phyloP scores from a whole-genome alignment of 1,284 basidiomycete genomes.

The Waitea zeae region DNA sequence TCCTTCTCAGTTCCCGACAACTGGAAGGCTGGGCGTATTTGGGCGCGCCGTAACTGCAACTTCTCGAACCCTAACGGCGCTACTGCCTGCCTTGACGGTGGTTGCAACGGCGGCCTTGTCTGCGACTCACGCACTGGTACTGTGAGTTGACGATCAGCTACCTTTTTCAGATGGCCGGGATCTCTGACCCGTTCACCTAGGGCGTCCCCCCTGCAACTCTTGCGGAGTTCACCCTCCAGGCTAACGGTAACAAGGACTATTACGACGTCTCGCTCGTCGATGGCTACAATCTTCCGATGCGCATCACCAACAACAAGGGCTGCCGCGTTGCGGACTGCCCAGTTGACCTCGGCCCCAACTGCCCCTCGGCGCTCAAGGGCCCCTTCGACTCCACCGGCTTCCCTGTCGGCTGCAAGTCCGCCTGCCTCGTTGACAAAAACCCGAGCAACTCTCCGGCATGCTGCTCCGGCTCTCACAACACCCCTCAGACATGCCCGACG shows the following conservation, averaged over 20 bases:
- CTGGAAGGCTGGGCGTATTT: conserved; percentile 12
- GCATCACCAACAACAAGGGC: conserved; percentile 21
- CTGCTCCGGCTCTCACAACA: conserved; percentile 25
- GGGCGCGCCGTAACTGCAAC: conserved; percentile 23
- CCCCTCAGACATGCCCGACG: conserved; percentile 21
- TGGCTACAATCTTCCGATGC: conserved; percentile 22
- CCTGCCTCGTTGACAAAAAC: conserved; percentile 22
- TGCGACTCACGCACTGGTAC: conserved; percentile 23
- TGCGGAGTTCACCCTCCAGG: conserved; percentile 23
- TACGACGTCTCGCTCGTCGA: conserved; percentile 26
- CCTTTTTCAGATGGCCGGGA: not conserved
- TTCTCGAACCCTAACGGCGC: conserved; percentile 22
- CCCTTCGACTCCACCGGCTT: conserved; percentile 19
- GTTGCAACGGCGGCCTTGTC: conserved; percentile 27
- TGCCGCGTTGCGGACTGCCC: conserved; percentile 23
- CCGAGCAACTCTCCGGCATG: conserved; percentile 21
- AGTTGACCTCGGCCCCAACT: conserved; percentile 22
- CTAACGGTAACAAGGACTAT: conserved; percentile 15
- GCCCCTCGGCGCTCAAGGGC: conserved; percentile 15
- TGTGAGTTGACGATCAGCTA: conserved; percentile 8
- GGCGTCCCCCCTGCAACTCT: conserved; percentile 25
- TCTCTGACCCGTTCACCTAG: conserved; percentile 8
- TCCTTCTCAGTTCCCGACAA: conserved; percentile 15
- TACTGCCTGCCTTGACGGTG: conserved; percentile 23
- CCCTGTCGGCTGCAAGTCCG: conserved; percentile 24